A percentile compares a stretch with the other conserved stretches of the same genome.
These are phyloP conservation scores for Periconia digitata DNA, from an alignment of 2,329 filamentous ascomycete genomes.

Conservation along the genomic window DNA sequence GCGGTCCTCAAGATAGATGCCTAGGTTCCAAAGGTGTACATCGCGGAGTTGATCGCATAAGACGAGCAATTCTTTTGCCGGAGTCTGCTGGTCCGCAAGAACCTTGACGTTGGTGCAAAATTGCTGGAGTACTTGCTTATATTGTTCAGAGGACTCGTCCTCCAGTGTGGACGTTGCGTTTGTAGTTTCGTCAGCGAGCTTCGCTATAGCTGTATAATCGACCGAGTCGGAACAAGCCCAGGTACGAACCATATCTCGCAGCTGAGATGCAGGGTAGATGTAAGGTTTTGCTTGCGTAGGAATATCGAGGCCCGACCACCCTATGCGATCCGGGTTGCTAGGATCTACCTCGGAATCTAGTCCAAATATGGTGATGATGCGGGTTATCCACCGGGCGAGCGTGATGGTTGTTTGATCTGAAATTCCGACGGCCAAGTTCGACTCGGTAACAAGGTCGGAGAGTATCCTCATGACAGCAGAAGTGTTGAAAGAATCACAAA, in stretches of 20 bases:
- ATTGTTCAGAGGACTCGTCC: conserved; percentile 5
- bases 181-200: conserved; percentile 6
- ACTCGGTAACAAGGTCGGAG: conserved; percentile 7
- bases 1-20: conserved; percentile 7
- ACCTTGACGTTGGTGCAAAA: conserved; percentile 4
- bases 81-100: conserved; percentile 4
- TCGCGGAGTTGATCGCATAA: conserved; percentile 7
- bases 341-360: conserved; percentile 4
- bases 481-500: conserved; percentile 8
- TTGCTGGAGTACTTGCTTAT: conserved; percentile 3
- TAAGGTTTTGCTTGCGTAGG: conserved; percentile 4
- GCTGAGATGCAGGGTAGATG: conserved; percentile 3
- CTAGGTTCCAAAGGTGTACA: conserved; percentile 7
- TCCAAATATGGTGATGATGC: conserved; percentile 7
- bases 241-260: conserved; percentile 3
- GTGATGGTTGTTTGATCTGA: conserved; percentile 4
- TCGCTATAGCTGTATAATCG: conserved; percentile 5
- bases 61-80: conserved; percentile 4
- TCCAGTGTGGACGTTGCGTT: conserved; percentile 7
- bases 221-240: conserved; percentile 2
- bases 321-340: conserved; percentile 4
- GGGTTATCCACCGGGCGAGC: conserved; percentile 4
- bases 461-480: conserved; percentile 6
- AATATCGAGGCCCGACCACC: conserved; percentile 7
- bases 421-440: conserved; percentile 3